A percentile compares a stretch with the other conserved stretches of the same genome.
Evolutionary conservation across 345 rosid species (phyloP).

Genomic region (Brassica nigra): DNA sequence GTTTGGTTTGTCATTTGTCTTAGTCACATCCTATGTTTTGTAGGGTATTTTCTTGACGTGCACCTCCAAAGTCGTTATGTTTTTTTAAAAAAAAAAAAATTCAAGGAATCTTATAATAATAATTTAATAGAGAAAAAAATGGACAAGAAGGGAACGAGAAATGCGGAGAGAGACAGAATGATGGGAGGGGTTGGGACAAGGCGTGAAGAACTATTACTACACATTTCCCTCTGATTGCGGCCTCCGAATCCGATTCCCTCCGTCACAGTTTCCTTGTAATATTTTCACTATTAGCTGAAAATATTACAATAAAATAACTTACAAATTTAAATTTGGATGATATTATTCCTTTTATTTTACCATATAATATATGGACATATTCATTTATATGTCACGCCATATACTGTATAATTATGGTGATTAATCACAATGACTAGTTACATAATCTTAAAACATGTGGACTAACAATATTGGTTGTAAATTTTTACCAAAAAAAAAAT

Average conservation of each 20-base stretch:
- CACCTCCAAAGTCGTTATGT: neutral
- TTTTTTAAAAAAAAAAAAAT: too few species aligned
- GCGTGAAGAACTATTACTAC: conserved; percentile 28
- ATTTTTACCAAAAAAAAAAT: too few species aligned
- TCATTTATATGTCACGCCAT: too few species aligned
- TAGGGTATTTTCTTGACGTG: conserved; percentile 14
- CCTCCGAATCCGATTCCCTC: conserved; percentile 17
- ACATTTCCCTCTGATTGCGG: conserved; percentile 43
- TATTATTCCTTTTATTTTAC: neutral
- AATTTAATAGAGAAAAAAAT: neutral
- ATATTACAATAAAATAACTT: neutral
- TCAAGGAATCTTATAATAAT: neutral
- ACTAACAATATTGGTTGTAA: too few species aligned
- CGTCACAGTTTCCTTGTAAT: neutral
- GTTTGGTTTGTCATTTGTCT: conserved; percentile 22
- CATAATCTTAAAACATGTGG: too few species aligned
- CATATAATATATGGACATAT: too few species aligned
- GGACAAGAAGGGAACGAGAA: conserved; percentile 25
- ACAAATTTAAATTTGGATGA: neutral
- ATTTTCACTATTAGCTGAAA: neutral
- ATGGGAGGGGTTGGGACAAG: conserved; percentile 35
- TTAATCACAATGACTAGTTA: too few species aligned
- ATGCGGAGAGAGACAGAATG: conserved; percentile 42
- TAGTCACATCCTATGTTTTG: neutral
- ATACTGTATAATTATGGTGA: too few species aligned